phyloP scores from a whole-genome alignment of 306 rosid species.

The Glycine latifolia region DNA sequence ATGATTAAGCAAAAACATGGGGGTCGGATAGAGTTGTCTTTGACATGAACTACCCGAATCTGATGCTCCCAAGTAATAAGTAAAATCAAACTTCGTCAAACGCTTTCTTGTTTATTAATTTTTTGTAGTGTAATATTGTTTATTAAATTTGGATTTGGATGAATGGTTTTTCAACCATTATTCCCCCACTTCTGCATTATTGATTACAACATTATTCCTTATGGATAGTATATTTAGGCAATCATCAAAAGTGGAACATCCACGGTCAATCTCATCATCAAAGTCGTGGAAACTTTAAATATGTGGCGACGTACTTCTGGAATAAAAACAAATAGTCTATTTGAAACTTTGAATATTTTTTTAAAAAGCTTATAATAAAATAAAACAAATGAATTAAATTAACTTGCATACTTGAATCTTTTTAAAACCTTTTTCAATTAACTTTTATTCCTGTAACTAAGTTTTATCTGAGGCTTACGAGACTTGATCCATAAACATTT shows the following conservation, averaged over 20 bases:
- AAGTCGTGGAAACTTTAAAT: slow-evolving; percentile 24
- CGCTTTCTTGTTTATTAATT: neutral
- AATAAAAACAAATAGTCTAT: neutral
- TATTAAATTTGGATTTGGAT: slow-evolving; percentile 7
- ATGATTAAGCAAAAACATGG: neutral
- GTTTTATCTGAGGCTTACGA: too few species aligned
- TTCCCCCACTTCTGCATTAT: slow-evolving; percentile 5
- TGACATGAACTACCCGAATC: slow-evolving; percentile 40
- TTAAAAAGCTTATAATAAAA: neutral
- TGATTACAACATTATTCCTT: slow-evolving; percentile 33
- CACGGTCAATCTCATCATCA: slow-evolving; percentile 35
- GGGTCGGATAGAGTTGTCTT: neutral
- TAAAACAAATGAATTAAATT: neutral
- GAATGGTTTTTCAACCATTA: slow-evolving; percentile 30
- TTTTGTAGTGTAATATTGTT: neutral
- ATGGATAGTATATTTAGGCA: slow-evolving; percentile 29
- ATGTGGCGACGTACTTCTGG: slow-evolving; percentile 9
- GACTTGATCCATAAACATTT: too few species aligned
- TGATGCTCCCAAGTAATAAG: slow-evolving; percentile 13
- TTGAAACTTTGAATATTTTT: neutral
- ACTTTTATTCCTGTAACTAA: neutral
- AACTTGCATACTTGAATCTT: too few species aligned
- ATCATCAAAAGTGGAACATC: slow-evolving; percentile 42
- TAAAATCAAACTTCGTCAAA: neutral
- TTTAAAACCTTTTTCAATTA: neutral